Evolutionary conservation across 2,329 filamentous ascomycete species (phyloP), one percentile per base, ranked within the genome.

Genomic region (Aspergillus fumigatiaffinis): DNA sequence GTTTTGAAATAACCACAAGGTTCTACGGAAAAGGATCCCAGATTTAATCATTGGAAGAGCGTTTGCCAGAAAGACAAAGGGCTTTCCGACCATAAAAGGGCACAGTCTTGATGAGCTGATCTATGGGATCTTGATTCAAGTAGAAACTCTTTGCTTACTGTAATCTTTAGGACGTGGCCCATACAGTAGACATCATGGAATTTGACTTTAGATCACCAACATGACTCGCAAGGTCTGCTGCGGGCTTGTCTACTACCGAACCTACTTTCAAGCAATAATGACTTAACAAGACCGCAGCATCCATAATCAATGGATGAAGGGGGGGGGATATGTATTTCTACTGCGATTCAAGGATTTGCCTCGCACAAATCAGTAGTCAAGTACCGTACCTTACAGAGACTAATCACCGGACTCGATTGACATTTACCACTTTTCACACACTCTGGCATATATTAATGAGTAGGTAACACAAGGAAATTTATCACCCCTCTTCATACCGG

Each of bases 21-120:
- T 17, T 14, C 32, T 17, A 38, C 57, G 57, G 59, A 60, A 58
- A 54, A 57, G 55, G 58, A 28, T 56, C 57, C 59, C 61, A 54
- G 50, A 46, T 55, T 51, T 55, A 50, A 61, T 59, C 38, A 50
- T 25, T 23, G 25, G 46, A 17, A 38, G 32, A 38, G 32, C 17
- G 5, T 14, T 38, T 38, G 5, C 3, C 32, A 21, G 42, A 50
- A 3, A 25, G 14, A 14, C 14, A 6, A 35, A 17, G 32, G 14
- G 3, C 10, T 12, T 6, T 35, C 12, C 32, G 5, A 14, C 52
- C 38, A 50, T 38, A 38, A 7, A 17, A 6, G 4, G 14, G 14
- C 14, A 38, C 32, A 17, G 32, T 38, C 32, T 32, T 17, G 32
- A 17, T 38, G 14, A 14, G 17, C 32, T 38, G 3, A 12, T 32